Conservation (phyloP, 1,139 yeast genomes). For the Geotrichum bryndzae region DNA sequence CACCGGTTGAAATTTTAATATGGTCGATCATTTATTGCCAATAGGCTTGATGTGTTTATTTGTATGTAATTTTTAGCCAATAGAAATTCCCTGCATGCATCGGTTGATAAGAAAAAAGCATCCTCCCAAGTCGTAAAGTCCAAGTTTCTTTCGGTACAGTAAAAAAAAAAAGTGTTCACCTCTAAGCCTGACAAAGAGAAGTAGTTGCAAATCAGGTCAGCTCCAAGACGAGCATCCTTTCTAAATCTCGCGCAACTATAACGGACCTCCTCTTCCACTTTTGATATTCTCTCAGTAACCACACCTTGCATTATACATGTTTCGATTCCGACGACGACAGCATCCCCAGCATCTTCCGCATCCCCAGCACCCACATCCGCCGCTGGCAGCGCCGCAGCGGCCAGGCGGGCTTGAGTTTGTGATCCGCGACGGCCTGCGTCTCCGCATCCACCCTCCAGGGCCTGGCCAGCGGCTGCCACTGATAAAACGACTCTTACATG, state of each 20-base stretch:
- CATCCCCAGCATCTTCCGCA: neutral
- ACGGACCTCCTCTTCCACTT: neutral
- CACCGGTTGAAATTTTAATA: neutral
- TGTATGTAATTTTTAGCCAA: too few relatives aligned
- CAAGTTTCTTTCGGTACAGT: neutral
- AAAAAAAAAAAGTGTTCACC: neutral
- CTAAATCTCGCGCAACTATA: neutral
- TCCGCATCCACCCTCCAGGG: neutral
- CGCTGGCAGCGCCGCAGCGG: neutral
- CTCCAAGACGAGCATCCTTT: neutral
- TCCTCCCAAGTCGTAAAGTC: neutral
- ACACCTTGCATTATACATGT: neutral
- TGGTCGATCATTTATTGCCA: neutral
- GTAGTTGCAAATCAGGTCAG: neutral
- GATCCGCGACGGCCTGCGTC: neutral
- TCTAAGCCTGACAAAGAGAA: neutral
- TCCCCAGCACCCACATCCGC: neutral
- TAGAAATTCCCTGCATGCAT: neutral
- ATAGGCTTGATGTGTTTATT: too few relatives aligned
- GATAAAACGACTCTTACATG: neutral
- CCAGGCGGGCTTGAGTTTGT: neutral
- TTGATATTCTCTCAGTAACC: neutral
- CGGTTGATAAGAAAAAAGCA: neutral
- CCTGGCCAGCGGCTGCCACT: neutral
- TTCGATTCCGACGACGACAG: neutral